Percentiles rank a stretch among this genome's conserved stretches.
Conservation (phyloP, 2,329 filamentous ascomycete species). For the Cryphonectria carpinicola region DNA sequence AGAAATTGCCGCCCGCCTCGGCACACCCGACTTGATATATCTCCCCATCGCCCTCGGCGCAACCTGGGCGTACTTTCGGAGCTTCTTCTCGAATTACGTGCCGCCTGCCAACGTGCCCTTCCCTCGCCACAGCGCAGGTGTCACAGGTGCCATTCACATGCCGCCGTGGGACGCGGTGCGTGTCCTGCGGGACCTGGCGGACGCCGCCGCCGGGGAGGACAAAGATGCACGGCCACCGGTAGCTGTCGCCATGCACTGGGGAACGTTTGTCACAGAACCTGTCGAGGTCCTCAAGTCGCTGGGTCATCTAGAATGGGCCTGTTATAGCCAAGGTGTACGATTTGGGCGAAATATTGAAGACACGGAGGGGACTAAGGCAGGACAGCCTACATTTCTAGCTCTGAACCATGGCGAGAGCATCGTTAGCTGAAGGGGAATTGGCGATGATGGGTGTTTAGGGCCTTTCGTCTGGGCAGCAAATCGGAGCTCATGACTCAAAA, state of each 20-base stretch:
- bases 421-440: neutral
- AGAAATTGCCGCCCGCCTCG: conserved; percentile 32
- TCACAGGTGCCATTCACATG: conserved; percentile 35
- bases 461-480: neutral
- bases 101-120: conserved; percentile 34
- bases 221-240: conserved; percentile 17
- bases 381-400: conserved; percentile 26
- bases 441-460: neutral
- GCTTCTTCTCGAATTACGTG: conserved; percentile 31
- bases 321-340: conserved; percentile 31
- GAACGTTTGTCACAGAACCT: conserved; percentile 36
- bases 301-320: conserved; percentile 35
- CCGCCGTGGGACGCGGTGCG: conserved; percentile 37
- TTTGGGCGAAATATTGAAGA: conserved; percentile 30
- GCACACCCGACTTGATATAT: conserved; percentile 32
- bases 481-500: neutral
- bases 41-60: conserved; percentile 35
- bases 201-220: neutral
- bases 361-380: neutral
- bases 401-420: conserved; percentile 32
- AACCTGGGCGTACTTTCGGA: conserved; percentile 34
- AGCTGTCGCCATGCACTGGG: conserved; percentile 36
- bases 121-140: conserved; percentile 32
- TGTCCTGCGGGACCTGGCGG: conserved; percentile 33
- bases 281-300: conserved; percentile 33